phyloP scores from a whole-genome alignment of 129 eudicot genomes.

The Lactuca sativa region DNA sequence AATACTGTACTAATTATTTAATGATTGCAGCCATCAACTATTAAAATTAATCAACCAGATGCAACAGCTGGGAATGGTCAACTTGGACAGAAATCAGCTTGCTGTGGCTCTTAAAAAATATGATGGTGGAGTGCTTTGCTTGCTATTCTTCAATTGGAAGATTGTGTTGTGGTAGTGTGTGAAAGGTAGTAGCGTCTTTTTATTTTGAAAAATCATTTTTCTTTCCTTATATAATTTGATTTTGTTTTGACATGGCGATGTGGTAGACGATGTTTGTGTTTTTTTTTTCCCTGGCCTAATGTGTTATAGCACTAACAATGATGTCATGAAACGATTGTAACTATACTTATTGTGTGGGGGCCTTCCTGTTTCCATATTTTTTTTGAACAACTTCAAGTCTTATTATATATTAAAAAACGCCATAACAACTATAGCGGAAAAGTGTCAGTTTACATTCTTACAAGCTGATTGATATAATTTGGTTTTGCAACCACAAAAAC shows the following conservation, averaged over 20 bases:
- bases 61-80: constrained; percentile 37
- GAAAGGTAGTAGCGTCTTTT: constrained; percentile 26
- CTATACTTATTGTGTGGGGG: constrained; percentile 22
- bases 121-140: constrained; percentile 22
- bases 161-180: constrained; percentile 34
- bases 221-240: not conserved
- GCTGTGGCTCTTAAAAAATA: constrained; percentile 56
- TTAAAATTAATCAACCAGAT: constrained; percentile 59
- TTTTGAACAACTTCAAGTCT: too few relatives aligned
- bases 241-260: not conserved
- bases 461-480: too few relatives aligned
- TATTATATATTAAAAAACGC: too few relatives aligned
- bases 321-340: constrained; percentile 17
- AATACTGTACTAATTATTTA: constrained; percentile 23
- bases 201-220: not conserved
- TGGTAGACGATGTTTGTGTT: constrained; percentile 23
- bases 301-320: constrained; percentile 20
- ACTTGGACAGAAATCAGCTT: constrained; percentile 53
- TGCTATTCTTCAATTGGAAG: constrained; percentile 27
- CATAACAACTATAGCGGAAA: too few relatives aligned
- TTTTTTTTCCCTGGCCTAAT: constrained; percentile 1
- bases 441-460: too few relatives aligned
- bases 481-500: not conserved
- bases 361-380: not conserved
- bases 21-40: constrained; percentile 45